A percentile compares a stretch with the other conserved stretches of the same genome.
Evolutionary conservation across 106 monocot species (phyloP).

Genomic region (Ottelia alismoides): DNA sequence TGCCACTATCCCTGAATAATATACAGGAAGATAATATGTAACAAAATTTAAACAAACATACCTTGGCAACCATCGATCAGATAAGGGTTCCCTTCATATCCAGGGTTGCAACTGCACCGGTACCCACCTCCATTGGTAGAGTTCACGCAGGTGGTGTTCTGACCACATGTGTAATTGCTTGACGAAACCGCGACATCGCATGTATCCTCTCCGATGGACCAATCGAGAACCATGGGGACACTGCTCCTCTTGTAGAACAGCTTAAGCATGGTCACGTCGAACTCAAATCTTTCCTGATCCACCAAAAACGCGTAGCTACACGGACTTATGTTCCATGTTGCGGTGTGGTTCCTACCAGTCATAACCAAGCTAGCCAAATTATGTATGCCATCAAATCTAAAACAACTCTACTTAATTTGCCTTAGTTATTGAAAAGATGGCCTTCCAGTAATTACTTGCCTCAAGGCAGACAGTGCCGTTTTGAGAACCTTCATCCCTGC

Average conservation of each 20-base stretch:
- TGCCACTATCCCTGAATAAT: too few relatives aligned
- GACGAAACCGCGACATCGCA: not conserved
- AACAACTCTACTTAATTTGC: not conserved
- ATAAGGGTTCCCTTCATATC: not conserved
- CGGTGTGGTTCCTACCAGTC: too few relatives aligned
- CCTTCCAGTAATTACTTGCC: too few relatives aligned
- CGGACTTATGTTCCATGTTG: too few relatives aligned
- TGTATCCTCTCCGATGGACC: not conserved
- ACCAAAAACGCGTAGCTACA: not conserved
- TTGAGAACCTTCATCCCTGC: not conserved
- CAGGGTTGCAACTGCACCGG: not conserved
- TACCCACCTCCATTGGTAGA: not conserved
- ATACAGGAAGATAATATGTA: too few relatives aligned
- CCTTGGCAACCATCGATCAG: not conserved
- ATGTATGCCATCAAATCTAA: too few relatives aligned
- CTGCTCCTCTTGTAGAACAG: not conserved
- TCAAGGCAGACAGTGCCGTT: not conserved
- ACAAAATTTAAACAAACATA: not conserved
- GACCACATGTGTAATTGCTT: not conserved
- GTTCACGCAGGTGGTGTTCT: not conserved
- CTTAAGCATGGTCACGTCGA: not conserved
- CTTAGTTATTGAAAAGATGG: constrained; percentile 1
- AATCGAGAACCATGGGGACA: not conserved
- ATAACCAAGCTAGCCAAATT: too few relatives aligned
- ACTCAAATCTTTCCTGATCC: not conserved